A percentile compares a stretch with the other conserved stretches of the same genome.
Conservation (phyloP, 78 protist genomes). For the Acrasis kona region DNA sequence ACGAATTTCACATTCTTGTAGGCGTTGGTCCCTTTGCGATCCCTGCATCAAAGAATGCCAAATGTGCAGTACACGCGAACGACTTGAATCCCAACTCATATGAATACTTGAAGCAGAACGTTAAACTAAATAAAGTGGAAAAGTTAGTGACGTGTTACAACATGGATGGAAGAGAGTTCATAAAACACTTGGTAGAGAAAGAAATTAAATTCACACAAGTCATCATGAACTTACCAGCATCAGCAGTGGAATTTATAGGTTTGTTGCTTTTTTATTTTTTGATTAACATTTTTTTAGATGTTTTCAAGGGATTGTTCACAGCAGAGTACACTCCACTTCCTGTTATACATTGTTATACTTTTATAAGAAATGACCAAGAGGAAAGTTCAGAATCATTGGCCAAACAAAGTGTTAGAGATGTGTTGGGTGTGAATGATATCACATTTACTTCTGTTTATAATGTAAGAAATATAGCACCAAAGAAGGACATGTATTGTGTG, state of each 20-base stretch:
- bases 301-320: background rate
- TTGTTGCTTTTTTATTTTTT: constrained; percentile 9
- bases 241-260: constrained; percentile 65
- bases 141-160: constrained; percentile 12
- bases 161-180: constrained; percentile 43
- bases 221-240: constrained; percentile 84
- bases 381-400: background rate
- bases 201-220: constrained; percentile 24
- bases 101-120: constrained; percentile 52
- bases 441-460: constrained; percentile 16
- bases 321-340: background rate
- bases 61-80: constrained; percentile 74
- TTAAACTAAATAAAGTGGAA: constrained; percentile 36
- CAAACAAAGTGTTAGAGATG: background rate
- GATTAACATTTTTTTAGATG: too few species aligned
- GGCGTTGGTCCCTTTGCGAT: constrained; percentile 97
- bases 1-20: constrained; percentile 71
- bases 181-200: background rate
- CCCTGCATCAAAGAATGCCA: constrained; percentile 65
- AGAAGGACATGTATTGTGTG: constrained; percentile 71
- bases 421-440: background rate
- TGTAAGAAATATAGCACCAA: constrained; percentile 81
- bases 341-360: constrained; percentile 53
- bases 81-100: constrained; percentile 81
- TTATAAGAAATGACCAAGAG: constrained; percentile 22